Evolutionary conservation across 805 yeast species (phyloP), one percentile per base, ranked within the genome.

Genomic region (Metschnikowia corniflorae): DNA sequence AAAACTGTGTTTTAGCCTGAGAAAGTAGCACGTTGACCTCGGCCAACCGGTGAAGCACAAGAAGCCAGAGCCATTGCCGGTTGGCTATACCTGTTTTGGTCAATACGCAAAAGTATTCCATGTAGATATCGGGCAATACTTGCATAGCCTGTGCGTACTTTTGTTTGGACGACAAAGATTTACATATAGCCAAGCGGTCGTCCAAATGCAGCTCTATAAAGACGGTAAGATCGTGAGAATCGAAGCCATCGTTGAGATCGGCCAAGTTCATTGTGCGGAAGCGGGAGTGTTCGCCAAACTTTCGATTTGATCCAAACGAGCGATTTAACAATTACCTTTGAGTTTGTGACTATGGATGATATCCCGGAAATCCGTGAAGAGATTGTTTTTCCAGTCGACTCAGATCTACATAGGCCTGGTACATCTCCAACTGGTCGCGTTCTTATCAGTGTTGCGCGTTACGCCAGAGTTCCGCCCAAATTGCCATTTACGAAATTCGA

Each of bases 11-110:
- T 21, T 29, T 27, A n/a, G 33, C 30, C 9, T 15, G 15, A 22
- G 31, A n/a, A 13, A 41, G 37, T 24, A 9, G 13, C 15, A 13
- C 23, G 20, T 42, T 33, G 6, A 31, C 18, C 12, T 29, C 26
- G 12, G 32, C 29, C 7, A 43, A 31, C 5, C 38, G 29, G 10
- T 18, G 22, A 16, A 43, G 26, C 14, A 31, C 35, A 1, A 26
- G 19, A 12, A 42, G 27, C 50, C 50, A 44, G 17, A 42, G 39
- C 42, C 39, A 34, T 16, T 32, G 35, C 26, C 44, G 40, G 16
- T 17, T 14, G 16, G 31, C 8, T 4, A 34, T 23, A 16, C 40
- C 29, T 5, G 35, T 23, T 33, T 30, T 35, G 15, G 40, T 26
- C 24, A 47, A 41, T 8, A 47, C 16, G 12, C 34, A 42, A 20